These are phyloP conservation scores for Henningerozyma blattae DNA, from an alignment of 805 yeast species.

Conservation along the genomic window DNA sequence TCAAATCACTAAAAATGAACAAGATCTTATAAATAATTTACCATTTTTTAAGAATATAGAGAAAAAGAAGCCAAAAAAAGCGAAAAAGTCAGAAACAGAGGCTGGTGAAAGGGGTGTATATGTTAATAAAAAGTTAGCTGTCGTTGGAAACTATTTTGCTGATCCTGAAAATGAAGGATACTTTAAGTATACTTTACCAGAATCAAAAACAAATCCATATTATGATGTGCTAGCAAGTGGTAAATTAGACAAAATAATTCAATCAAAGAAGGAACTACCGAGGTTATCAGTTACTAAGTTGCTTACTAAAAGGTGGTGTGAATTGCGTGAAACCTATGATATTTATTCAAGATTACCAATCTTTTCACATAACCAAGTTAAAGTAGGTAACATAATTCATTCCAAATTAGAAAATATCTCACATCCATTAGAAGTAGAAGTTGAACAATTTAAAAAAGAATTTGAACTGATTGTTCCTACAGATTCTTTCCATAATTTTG, in stretches of 20 bases:
- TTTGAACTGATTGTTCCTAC: constrained; percentile 10
- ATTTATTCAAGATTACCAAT: constrained; percentile 34
- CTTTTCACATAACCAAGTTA: constrained; percentile 30
- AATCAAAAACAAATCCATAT: constrained; percentile 10
- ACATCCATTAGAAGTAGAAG: constrained; percentile 27
- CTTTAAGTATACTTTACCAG: constrained; percentile 10
- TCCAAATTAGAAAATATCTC: constrained; percentile 32
- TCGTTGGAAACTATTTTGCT: constrained; percentile 10
- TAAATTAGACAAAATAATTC: not conserved
- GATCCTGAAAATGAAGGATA: constrained; percentile 8
- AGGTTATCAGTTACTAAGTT: constrained; percentile 41
- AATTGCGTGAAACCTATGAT: constrained; percentile 41
- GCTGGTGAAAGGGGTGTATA: constrained; percentile 7
- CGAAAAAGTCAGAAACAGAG: too few relatives aligned
- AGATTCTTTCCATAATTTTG: constrained; percentile 15
- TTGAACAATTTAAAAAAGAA: constrained; percentile 8
- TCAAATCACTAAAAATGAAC: too few relatives aligned
- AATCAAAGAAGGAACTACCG: not conserved
- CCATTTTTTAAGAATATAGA: too few relatives aligned
- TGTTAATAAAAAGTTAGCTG: constrained; percentile 9
- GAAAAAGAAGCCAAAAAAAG: too few relatives aligned
- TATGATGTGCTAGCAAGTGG: constrained; percentile 3
- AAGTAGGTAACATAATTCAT: constrained; percentile 38
- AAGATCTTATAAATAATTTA: too few relatives aligned
- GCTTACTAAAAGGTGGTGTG: constrained; percentile 57